phyloP scores from a whole-genome alignment of 805 yeast species.

The Myxozyma monticola region DNA sequence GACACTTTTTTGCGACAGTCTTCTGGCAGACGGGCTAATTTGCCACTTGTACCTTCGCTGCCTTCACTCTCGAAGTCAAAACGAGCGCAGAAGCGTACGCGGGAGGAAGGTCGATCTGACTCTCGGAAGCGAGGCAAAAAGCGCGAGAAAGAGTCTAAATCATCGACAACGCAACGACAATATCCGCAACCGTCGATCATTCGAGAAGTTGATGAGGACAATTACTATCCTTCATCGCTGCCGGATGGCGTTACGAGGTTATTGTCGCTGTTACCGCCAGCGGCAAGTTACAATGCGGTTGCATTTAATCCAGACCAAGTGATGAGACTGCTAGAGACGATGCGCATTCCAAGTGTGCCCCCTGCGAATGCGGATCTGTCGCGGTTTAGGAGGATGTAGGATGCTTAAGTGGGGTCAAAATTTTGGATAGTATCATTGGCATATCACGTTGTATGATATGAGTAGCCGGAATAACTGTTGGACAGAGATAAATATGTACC shows the following conservation, averaged over 20 bases:
- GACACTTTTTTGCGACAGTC: background rate
- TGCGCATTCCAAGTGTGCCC: constrained; percentile 32
- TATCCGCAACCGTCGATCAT: background rate
- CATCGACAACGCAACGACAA: constrained; percentile 3
- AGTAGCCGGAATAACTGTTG: no score
- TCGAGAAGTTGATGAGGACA: no score
- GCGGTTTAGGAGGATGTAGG: constrained; percentile 7
- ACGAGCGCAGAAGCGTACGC: constrained; percentile 11
- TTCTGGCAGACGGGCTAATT: no score
- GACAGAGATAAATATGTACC: no score
- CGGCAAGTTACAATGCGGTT: constrained; percentile 54
- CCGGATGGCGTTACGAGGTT: constrained; percentile 44
- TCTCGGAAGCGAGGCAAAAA: constrained; percentile 16
- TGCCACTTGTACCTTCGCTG: no score
- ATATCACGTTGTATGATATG: no score
- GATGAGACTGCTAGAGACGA: constrained; percentile 40
- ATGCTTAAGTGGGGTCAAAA: no score
- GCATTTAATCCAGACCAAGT: constrained; percentile 58
- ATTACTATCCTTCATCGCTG: constrained; percentile 20
- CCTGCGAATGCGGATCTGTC: constrained; percentile 23
- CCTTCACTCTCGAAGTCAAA: background rate
- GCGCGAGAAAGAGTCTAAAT: constrained; percentile 21
- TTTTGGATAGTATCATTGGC: no score
- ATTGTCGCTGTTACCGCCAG: constrained; percentile 60
- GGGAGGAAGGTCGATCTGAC: constrained; percentile 2